phyloP scores from a whole-genome alignment of 2,329 filamentous ascomycete genomes.

The Diplodia sapinea region DNA sequence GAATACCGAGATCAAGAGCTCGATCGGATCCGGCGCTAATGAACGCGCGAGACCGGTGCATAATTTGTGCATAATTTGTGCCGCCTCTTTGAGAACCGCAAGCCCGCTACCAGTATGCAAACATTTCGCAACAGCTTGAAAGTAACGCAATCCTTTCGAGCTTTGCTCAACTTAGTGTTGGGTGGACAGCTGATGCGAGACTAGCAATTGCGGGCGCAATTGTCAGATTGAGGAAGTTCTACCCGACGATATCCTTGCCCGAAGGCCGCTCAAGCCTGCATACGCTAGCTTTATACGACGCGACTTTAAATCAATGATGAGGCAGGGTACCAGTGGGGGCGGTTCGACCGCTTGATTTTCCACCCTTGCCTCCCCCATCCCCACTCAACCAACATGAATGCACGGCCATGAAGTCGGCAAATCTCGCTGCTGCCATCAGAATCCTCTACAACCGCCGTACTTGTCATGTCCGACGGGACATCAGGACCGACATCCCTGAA shows the following conservation, averaged over 20 bases:
- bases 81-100: too few relatives aligned
- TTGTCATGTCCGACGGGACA: too few relatives aligned
- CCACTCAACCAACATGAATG: background rate
- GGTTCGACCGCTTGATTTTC: too few relatives aligned
- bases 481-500: background rate
- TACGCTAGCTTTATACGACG: background rate
- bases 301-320: background rate
- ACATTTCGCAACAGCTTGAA: background rate
- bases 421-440: background rate
- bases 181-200: background rate
- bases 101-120: background rate
- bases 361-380: background rate
- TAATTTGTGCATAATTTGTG: background rate
- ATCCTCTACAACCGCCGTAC: too few relatives aligned
- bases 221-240: too few relatives aligned
- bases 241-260: too few relatives aligned
- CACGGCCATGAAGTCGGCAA: background rate
- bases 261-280: background rate
- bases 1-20: too few relatives aligned
- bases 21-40: background rate
- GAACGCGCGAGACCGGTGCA: background rate
- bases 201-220: too few relatives aligned
- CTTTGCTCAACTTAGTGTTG: background rate
- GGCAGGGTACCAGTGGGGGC: too few relatives aligned
- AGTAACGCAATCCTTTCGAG: background rate